These are phyloP conservation scores for Angomonas deanei DNA, from an alignment of 208 protist genomes.

Conservation along the genomic window DNA sequence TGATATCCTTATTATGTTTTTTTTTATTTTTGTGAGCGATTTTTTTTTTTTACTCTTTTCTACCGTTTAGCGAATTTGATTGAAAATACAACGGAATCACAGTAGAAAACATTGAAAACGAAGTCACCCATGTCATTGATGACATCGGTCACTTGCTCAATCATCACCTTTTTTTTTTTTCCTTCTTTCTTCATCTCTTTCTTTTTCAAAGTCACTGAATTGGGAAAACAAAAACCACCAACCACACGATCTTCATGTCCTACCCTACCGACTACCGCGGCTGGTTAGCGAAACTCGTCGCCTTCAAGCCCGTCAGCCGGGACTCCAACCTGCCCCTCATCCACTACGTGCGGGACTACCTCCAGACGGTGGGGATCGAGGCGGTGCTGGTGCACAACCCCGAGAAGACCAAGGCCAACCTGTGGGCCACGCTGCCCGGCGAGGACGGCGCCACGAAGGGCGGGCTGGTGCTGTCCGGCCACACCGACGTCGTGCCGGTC, in stretches of 20 bases:
- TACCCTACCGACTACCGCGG: slow-evolving; percentile 3
- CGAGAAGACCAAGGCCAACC: slow-evolving; percentile 32
- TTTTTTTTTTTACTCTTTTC: too few relatives aligned
- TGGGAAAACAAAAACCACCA: too few relatives aligned
- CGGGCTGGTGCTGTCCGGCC: slow-evolving; percentile 46
- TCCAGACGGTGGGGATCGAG: slow-evolving; percentile 30
- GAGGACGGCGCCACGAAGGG: slow-evolving; percentile 35
- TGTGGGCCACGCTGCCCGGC: slow-evolving; percentile 51
- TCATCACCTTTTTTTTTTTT: neutral
- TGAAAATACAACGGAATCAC: too few relatives aligned
- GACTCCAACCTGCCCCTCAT: slow-evolving; percentile 55
- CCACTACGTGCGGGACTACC: slow-evolving; percentile 32
- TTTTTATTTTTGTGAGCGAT: too few relatives aligned
- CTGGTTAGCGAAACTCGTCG: slow-evolving; percentile 46
- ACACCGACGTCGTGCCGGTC: slow-evolving; percentile 72
- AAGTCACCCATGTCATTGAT: neutral
- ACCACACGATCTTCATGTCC: neutral
- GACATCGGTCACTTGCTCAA: neutral
- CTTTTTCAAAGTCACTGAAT: neutral
- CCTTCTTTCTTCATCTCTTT: neutral
- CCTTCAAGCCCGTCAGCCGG: slow-evolving; percentile 50
- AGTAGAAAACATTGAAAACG: too few relatives aligned
- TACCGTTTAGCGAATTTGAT: too few relatives aligned
- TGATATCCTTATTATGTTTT: too few relatives aligned
- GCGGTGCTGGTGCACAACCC: slow-evolving; percentile 35